phyloP scores from a whole-genome alignment of 306 rosid species.

The Vachellia pachyceras region DNA sequence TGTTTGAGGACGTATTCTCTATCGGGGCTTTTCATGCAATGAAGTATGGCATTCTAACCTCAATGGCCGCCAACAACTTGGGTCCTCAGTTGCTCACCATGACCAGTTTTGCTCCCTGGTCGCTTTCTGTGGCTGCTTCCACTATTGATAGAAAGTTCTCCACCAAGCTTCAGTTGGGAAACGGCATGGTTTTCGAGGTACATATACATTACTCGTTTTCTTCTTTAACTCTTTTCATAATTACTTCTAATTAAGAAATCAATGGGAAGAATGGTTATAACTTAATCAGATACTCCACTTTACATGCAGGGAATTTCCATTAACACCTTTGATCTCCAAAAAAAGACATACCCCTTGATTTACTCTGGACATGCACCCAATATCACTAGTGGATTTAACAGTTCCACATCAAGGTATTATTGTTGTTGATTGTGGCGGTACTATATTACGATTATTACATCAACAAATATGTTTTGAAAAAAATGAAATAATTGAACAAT shows the following conservation, averaged over 20 bases:
- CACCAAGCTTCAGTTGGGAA: constrained; percentile 44
- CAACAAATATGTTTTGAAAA: background rate
- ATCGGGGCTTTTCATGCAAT: constrained; percentile 61
- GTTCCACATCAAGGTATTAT: background rate
- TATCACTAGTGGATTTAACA: background rate
- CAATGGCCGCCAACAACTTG: constrained; percentile 35
- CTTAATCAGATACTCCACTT: background rate
- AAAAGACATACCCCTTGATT: constrained; percentile 36
- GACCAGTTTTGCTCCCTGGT: constrained; percentile 51
- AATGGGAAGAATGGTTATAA: no score
- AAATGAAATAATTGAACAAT: background rate
- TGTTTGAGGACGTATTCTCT: constrained; percentile 31
- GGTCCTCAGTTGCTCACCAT: constrained; percentile 41
- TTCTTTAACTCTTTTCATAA: no score
- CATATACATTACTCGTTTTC: no score
- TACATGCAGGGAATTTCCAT: constrained; percentile 46
- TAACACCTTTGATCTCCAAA: constrained; percentile 34
- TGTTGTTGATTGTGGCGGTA: no score
- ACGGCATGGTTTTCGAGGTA: background rate
- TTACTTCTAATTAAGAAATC: no score
- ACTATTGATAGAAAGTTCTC: constrained; percentile 44
- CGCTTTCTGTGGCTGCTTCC: constrained; percentile 52
- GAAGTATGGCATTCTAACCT: constrained; percentile 47
- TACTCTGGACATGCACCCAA: constrained; percentile 51
- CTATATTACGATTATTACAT: no score